A percentile compares a stretch with the other conserved stretches of the same genome.
Evolutionary conservation across 371 early-diverging fungal species (phyloP).

Genomic region (Dinochytrium kinnereticum): DNA sequence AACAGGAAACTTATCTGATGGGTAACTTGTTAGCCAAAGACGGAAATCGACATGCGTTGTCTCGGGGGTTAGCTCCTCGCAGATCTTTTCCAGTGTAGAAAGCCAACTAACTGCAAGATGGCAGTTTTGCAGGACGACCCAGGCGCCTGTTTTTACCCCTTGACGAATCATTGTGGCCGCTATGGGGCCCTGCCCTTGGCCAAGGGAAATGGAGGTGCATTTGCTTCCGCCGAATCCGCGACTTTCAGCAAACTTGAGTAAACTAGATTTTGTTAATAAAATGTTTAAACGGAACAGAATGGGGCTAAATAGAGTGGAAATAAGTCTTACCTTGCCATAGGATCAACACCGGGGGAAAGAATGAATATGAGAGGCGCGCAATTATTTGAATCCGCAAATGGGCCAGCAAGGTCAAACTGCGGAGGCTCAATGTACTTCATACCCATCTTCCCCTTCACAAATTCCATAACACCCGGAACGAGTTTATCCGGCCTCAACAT

Average conservation of each 20-base stretch:
- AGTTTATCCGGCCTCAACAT: conserved; percentile 59
- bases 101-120: conserved; percentile 66
- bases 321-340: conserved; percentile 56
- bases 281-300: neutral
- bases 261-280: conserved; percentile 30
- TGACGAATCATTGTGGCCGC: conserved; percentile 61
- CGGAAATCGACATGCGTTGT: conserved; percentile 59
- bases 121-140: conserved; percentile 69
- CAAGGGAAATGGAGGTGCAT: conserved; percentile 58
- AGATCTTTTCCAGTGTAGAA: conserved; percentile 61
- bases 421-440: conserved; percentile 62
- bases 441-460: conserved; percentile 58
- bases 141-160: conserved; percentile 55
- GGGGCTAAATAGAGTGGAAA: neutral
- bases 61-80: conserved; percentile 62
- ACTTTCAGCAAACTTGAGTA: conserved; percentile 60
- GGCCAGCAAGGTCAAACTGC: conserved; percentile 60
- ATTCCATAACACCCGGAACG: conserved; percentile 58
- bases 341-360: conserved; percentile 64
- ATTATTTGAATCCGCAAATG: conserved; percentile 56
- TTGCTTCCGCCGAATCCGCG: conserved; percentile 55
- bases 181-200: conserved; percentile 67
- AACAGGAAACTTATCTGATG: conserved; percentile 63
- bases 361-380: conserved; percentile 64
- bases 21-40: conserved; percentile 64